Evolutionary conservation across 2,329 filamentous ascomycete species (phyloP), one percentile per base, ranked within the genome.

Genomic region (Hypoxylon sp.): DNA sequence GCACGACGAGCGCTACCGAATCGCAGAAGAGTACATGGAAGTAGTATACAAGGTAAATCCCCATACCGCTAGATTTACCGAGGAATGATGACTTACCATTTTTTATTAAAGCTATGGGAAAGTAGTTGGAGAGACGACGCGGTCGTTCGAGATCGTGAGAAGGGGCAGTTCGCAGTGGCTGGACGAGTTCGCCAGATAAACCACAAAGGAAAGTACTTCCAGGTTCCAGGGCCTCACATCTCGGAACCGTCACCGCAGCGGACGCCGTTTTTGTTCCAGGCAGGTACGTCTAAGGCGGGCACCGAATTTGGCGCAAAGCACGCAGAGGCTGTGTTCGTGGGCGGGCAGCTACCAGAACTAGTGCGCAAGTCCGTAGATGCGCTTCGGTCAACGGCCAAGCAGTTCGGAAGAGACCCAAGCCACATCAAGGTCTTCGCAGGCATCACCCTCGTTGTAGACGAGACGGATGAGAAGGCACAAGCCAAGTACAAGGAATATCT

Each of bases 281-380:
- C 88, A 0, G 88, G 88, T 0, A 88, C 86, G 0, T 89, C 87
- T 0, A 73, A 85, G 0, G 88, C 88, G 0, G 87, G 88, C 0
- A 85, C 83, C 0, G 78, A 79, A 0, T 90, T 89, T 69, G 87
- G 85, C 0, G 82, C 86, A 1, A 85, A 80, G 0, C 87, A 89
- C 65, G 87, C 87, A 1, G 88, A 89, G 75, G 87, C 84, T 1
- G 86, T 89, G 44, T 89, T 89, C 65, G 83, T 89, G 3, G 86
- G 85, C 0, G 82, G 82, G 0, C 86, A 88, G 73, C 84, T 83
- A 0, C 84, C 86, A 0, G 71, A 77, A 2, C 78, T 87, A 0
- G 77, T 88, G 2, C 76, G 79, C 0, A 83, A 84, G 1, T 86
- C 86, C 53, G 80, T 89, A 29, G 80, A 82, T 39, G 82, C 82